Conservation (phyloP, 495 filamentous ascomycete species). For the Astrocystis sublimbata region DNA sequence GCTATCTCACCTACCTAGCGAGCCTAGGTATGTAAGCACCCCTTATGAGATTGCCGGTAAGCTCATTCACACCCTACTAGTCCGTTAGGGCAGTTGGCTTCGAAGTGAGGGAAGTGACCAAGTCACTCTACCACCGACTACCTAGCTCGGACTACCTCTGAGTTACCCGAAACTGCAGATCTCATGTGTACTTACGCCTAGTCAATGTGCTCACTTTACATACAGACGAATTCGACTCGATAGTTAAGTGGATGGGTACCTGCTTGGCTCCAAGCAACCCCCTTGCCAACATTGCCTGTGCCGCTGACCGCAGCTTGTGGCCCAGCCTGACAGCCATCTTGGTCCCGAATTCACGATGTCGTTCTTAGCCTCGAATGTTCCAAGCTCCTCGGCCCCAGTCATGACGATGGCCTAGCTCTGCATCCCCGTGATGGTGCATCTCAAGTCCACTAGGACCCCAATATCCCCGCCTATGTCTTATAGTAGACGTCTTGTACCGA, state of each 20-base stretch:
- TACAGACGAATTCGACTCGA: not conserved
- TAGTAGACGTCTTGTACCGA: slow-evolving; percentile 5
- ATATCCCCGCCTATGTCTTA: not conserved
- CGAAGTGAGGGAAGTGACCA: not conserved
- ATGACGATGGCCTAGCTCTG: not conserved
- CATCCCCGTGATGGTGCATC: not conserved
- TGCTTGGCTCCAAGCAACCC: not conserved
- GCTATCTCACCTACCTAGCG: not conserved
- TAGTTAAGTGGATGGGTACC: not conserved
- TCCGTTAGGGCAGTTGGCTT: not conserved
- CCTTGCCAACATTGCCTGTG: slow-evolving; percentile 2
- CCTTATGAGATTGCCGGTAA: not conserved
- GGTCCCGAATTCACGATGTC: not conserved
- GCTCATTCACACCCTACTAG: not conserved
- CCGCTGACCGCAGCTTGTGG: slow-evolving; percentile 15
- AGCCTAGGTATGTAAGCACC: no score
- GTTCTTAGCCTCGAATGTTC: not conserved
- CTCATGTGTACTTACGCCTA: not conserved
- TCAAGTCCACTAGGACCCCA: not conserved
- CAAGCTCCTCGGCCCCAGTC: not conserved
- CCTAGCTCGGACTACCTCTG: not conserved
- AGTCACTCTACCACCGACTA: not conserved
- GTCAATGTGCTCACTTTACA: not conserved
- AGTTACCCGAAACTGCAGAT: not conserved
- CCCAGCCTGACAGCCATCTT: not conserved